A percentile compares a stretch with the other conserved stretches of the same genome.
Conservation (phyloP, 1,284 basidiomycete genomes). For the Vanrija sp. region DNA sequence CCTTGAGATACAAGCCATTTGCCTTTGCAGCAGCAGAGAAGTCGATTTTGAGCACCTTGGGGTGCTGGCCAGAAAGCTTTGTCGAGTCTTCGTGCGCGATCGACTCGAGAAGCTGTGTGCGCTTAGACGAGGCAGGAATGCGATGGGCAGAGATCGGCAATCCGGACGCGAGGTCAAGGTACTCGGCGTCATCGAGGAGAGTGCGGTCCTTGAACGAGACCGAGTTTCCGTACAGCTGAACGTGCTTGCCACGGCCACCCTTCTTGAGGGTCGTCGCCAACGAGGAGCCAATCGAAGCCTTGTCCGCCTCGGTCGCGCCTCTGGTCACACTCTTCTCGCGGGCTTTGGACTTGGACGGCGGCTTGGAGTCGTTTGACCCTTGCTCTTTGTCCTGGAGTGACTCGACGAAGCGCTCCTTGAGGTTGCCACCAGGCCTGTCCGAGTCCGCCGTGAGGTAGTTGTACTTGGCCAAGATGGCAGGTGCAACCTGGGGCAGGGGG, state of each 20-base stretch:
- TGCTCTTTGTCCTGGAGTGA: conserved; percentile 40
- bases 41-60: conserved; percentile 40
- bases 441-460: background rate
- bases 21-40: conserved; percentile 44
- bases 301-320: conserved; percentile 18
- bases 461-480: background rate
- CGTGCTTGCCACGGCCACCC: conserved; percentile 51
- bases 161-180: conserved; percentile 52
- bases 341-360: conserved; percentile 18
- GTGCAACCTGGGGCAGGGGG: background rate
- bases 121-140: conserved; percentile 40
- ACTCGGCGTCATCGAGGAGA: conserved; percentile 49
- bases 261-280: conserved; percentile 50
- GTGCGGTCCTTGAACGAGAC: conserved; percentile 52
- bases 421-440: conserved; percentile 21
- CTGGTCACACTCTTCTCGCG: conserved; percentile 9
- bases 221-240: conserved; percentile 49
- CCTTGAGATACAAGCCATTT: conserved; percentile 31
- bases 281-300: conserved; percentile 20
- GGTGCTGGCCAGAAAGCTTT: conserved; percentile 43
- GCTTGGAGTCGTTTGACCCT: conserved; percentile 5
- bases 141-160: conserved; percentile 48
- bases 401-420: conserved; percentile 54
- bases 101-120: conserved; percentile 44
- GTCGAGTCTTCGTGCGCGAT: conserved; percentile 48